phyloP scores from a whole-genome alignment of 495 filamentous ascomycete genomes.

The Cudoniella acicularis region DNA sequence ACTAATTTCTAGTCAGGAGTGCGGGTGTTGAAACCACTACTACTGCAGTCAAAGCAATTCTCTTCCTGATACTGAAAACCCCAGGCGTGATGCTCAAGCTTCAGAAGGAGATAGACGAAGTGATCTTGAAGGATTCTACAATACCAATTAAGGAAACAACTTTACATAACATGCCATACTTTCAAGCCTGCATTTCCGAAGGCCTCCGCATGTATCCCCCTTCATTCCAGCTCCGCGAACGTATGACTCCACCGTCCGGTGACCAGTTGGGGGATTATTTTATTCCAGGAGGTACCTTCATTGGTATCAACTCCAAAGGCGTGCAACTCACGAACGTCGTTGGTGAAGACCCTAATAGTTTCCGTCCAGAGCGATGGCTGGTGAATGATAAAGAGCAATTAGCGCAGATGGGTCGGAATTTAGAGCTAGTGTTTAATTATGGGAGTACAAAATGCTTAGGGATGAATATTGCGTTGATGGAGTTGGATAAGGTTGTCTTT shows the following conservation, averaged over 20 bases:
- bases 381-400: constrained; percentile 31
- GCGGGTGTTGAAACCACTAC: constrained; percentile 58
- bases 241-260: constrained; percentile 45
- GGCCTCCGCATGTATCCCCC: constrained; percentile 43
- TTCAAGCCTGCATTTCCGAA: constrained; percentile 49
- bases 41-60: constrained; percentile 51
- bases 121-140: constrained; percentile 22
- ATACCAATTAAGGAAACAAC: constrained; percentile 35
- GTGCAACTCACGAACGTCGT: constrained; percentile 37
- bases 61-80: constrained; percentile 48
- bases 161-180: constrained; percentile 43
- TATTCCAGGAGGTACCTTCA: constrained; percentile 47
- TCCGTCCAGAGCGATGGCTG: constrained; percentile 56
- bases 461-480: constrained; percentile 40
- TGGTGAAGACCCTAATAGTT: constrained; percentile 45
- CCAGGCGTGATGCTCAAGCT: constrained; percentile 38
- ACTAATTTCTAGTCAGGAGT: constrained; percentile 42
- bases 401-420: constrained; percentile 34
- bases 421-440: constrained; percentile 39
- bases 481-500: constrained; percentile 52
- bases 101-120: constrained; percentile 22
- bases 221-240: constrained; percentile 32
- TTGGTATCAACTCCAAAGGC: constrained; percentile 37
- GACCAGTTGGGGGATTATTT: constrained; percentile 45
- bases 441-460: constrained; percentile 44